Conservation (phyloP, 768 basidiomycete genomes). For the Chlorophyllum brunneum region DNA sequence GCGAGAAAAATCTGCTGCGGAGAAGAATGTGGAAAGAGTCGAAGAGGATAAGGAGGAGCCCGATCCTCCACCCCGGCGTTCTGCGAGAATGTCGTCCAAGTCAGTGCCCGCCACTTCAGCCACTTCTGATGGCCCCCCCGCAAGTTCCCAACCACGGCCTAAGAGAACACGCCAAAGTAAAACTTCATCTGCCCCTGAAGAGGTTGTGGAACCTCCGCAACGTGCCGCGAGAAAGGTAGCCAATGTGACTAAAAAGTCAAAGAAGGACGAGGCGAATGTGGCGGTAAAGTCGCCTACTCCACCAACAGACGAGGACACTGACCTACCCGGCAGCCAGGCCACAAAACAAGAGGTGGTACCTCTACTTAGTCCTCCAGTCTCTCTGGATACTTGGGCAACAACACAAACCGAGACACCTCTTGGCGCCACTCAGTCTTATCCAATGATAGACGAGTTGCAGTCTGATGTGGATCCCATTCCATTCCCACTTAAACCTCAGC, state of each 20-base stretch:
- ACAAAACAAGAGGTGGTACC: not conserved
- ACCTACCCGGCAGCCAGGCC: not conserved
- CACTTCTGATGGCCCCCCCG: not conserved
- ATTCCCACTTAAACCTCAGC: conserved; percentile 3
- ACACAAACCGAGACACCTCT: conserved; percentile 10
- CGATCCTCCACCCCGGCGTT: conserved; percentile 5
- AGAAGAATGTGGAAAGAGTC: not conserved
- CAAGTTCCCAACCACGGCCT: not conserved
- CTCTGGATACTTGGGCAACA: conserved; percentile 15
- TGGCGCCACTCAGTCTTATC: conserved; percentile 7
- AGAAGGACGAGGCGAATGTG: not conserved
- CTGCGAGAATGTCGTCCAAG: not conserved
- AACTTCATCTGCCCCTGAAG: not conserved
- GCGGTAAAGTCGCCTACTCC: not conserved
- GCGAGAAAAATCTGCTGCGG: not conserved
- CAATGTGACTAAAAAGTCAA: not conserved
- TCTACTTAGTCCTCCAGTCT: conserved; percentile 7
- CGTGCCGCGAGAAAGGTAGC: not conserved
- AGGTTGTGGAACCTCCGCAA: not conserved
- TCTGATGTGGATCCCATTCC: conserved; percentile 19
- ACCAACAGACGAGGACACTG: not conserved
- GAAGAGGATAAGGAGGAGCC: not conserved
- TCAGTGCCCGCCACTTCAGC: not conserved
- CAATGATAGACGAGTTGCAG: conserved; percentile 28
- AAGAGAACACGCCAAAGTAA: not conserved